Percentiles rank a stretch among this genome's conserved stretches.
Evolutionary conservation across 345 rosid genomes (phyloP).

Genomic region (Nasturtium officinale): DNA sequence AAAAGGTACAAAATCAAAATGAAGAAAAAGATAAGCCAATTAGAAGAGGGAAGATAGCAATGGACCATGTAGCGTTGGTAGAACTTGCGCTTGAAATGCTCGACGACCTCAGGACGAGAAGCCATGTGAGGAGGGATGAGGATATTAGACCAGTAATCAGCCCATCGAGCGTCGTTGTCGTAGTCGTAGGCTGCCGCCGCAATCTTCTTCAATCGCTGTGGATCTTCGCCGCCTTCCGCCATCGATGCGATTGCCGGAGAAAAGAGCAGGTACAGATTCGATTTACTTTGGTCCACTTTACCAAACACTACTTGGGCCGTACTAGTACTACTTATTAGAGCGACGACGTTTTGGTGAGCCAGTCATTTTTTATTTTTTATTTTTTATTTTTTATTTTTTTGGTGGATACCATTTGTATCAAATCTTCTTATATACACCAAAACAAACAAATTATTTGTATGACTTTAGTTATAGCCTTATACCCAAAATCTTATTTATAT

Average conservation of each 20-base stretch:
- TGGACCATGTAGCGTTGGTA: conserved; percentile 87
- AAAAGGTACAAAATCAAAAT: neutral
- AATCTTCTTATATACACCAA: too few species aligned
- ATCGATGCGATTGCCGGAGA: conserved; percentile 45
- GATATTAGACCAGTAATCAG: conserved; percentile 91
- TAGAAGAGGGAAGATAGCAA: neutral
- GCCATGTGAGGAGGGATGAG: conserved; percentile 92
- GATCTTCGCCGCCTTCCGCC: conserved; percentile 83
- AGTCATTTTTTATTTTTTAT: too few species aligned
- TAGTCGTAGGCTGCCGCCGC: conserved; percentile 91
- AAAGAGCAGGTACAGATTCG: conserved; percentile 5
- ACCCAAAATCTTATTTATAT: neutral
- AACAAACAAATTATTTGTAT: neutral
- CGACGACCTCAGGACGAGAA: conserved; percentile 81
- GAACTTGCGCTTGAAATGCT: conserved; percentile 93
- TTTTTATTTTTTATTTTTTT: too few species aligned
- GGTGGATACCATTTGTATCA: too few species aligned
- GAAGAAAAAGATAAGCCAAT: neutral
- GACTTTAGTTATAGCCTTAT: neutral
- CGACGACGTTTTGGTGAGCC: conserved; percentile 26
- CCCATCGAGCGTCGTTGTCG: conserved; percentile 85
- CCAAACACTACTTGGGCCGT: too few species aligned
- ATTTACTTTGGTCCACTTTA: conserved; percentile 17
- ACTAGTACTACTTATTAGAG: neutral
- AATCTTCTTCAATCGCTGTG: conserved; percentile 71